A percentile compares a stretch with the other conserved stretches of the same genome.
Conservation (phyloP, 371 early-diverging fungal genomes). For the Apophysomyces elegans region DNA sequence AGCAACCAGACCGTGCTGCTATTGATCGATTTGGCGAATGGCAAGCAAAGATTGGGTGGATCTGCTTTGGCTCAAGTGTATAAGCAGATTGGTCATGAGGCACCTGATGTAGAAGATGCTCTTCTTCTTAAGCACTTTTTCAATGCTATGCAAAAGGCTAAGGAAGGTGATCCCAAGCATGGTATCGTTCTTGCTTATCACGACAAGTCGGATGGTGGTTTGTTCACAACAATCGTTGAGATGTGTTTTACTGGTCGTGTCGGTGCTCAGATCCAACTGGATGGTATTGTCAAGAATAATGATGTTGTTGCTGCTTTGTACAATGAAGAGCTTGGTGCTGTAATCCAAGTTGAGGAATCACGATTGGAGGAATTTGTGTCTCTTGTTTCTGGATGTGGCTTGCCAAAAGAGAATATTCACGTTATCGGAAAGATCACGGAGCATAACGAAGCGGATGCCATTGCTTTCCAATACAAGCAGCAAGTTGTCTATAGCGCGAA, state of each 20-base stretch:
- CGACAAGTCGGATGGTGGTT: constrained; percentile 96
- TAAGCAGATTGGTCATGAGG: constrained; percentile 79
- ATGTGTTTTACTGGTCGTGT: constrained; percentile 96
- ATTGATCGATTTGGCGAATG: constrained; percentile 83
- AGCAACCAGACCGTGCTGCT: constrained; percentile 64
- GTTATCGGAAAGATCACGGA: constrained; percentile 63
- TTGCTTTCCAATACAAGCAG: constrained; percentile 47
- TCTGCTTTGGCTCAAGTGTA: constrained; percentile 94
- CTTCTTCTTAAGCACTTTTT: constrained; percentile 77
- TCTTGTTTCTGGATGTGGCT: constrained; percentile 54
- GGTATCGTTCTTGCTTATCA: constrained; percentile 89
- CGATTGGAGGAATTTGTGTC: constrained; percentile 62
- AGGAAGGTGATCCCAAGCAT: constrained; percentile 37
- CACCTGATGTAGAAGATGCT: constrained; percentile 88
- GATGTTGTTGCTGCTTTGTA: constrained; percentile 77
- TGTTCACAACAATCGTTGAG: constrained; percentile 87
- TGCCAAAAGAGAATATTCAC: constrained; percentile 63
- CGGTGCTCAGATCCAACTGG: constrained; percentile 73
- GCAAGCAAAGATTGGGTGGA: constrained; percentile 90
- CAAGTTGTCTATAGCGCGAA: constrained; percentile 47
- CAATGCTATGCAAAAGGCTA: constrained; percentile 68
- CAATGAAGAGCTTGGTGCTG: constrained; percentile 96
- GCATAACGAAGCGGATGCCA: constrained; percentile 49
- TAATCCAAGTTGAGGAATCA: constrained; percentile 78
- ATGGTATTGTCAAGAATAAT: constrained; percentile 43